These are phyloP conservation scores for Paraphoma sp. DNA, from an alignment of 2,329 filamentous ascomycete genomes.

Conservation along the genomic window DNA sequence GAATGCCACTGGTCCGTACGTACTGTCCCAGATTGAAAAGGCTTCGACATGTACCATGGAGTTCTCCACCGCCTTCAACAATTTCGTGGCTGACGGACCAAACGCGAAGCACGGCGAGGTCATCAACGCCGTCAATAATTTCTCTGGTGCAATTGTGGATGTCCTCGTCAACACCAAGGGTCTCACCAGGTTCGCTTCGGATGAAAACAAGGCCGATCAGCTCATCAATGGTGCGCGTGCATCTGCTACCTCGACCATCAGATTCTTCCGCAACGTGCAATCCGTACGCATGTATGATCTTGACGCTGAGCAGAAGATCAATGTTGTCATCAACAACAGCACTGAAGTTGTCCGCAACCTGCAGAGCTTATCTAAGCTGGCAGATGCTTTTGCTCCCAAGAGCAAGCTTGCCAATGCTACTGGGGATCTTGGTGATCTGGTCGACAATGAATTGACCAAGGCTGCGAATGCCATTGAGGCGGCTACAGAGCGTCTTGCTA, in stretches of 20 bases:
- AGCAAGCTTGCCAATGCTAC: conserved; percentile 79
- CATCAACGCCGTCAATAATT: conserved; percentile 90
- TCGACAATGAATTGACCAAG: conserved; percentile 89
- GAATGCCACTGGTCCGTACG: conserved; percentile 92
- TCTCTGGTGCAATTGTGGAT: conserved; percentile 88
- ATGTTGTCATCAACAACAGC: conserved; percentile 96
- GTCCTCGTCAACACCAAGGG: conserved; percentile 97
- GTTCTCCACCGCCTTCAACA: conserved; percentile 97
- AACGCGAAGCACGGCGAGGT: conserved; percentile 89
- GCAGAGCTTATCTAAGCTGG: conserved; percentile 90
- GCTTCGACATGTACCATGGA: conserved; percentile 93
- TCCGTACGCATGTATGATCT: conserved; percentile 93
- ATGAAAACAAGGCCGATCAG: conserved; percentile 92
- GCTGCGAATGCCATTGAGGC: conserved; percentile 95
- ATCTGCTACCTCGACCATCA: conserved; percentile 84
- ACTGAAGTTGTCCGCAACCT: conserved; percentile 94
- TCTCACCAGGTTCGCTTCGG: conserved; percentile 87
- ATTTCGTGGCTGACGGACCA: conserved; percentile 95
- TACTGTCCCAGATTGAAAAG: conserved; percentile 96
- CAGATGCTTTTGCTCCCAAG: conserved; percentile 89
- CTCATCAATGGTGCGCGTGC: conserved; percentile 82
- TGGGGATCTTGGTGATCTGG: conserved; percentile 90
- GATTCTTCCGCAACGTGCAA: conserved; percentile 93
- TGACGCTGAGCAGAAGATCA: conserved; percentile 89
- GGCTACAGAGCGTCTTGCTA: conserved; percentile 85